A percentile compares a stretch with the other conserved stretches of the same genome.
phyloP scores from a whole-genome alignment of 306 rosid species.

The Rosa persica region DNA sequence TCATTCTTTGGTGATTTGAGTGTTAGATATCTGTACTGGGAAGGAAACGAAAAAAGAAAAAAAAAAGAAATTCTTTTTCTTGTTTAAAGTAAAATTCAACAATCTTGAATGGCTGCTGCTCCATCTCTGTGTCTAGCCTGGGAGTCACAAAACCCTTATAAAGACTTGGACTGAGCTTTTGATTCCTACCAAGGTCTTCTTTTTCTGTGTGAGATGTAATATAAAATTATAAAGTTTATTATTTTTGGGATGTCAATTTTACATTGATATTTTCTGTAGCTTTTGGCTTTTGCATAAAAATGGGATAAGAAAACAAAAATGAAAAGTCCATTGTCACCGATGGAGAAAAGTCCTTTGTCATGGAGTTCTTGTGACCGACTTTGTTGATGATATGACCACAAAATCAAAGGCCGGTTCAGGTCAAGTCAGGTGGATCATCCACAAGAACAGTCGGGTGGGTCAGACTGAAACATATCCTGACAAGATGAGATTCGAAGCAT shows the following conservation, averaged over 20 bases:
- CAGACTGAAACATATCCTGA: constrained; percentile 26
- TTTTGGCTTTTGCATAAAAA: neutral
- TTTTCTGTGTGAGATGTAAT: constrained; percentile 21
- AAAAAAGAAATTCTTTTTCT: constrained; percentile 32
- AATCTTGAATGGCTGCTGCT: constrained; percentile 37
- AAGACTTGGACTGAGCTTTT: constrained; percentile 13
- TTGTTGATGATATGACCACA: neutral
- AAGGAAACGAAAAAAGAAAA: constrained; percentile 13
- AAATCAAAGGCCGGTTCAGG: constrained; percentile 14
- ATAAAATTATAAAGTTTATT: constrained; percentile 6
- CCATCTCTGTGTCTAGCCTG: neutral
- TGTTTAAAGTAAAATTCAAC: constrained; percentile 33
- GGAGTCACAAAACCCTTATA: constrained; percentile 1
- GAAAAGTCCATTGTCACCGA: constrained; percentile 2
- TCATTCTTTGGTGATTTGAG: constrained; percentile 40
- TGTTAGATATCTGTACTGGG: constrained; percentile 23
- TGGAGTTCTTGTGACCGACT: constrained; percentile 40
- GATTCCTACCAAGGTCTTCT: constrained; percentile 3
- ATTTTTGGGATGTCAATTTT: constrained; percentile 20
- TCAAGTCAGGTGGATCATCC: constrained; percentile 37
- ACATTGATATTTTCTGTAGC: neutral
- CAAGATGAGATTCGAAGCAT: constrained; percentile 37
- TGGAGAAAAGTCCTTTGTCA: constrained; percentile 11
- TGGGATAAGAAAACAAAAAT: constrained; percentile 21
- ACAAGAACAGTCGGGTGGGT: constrained; percentile 7